These are phyloP conservation scores for Gracilaria gracilis DNA, from an alignment of 23 red algal species.

Conservation along the genomic window DNA sequence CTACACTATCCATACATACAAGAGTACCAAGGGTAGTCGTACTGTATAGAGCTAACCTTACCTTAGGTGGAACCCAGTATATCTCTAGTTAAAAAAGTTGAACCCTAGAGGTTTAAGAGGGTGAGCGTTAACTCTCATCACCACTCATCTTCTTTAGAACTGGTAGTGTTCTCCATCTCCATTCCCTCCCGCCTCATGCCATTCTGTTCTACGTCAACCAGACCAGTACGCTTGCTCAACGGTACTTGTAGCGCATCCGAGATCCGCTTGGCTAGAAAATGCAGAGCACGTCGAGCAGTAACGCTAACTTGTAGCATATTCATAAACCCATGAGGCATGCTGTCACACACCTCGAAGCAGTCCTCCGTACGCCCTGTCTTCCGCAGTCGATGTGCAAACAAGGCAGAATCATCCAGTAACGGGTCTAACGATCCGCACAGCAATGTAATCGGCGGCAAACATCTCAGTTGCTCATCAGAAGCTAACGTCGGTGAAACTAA, in stretches of 20 bases:
- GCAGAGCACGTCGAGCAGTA: constrained; percentile 47
- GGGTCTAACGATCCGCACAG: constrained; percentile 84
- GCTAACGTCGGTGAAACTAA: constrained; percentile 75
- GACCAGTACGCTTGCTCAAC: constrained; percentile 8
- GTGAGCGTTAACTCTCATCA: neutral
- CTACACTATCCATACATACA: too few species aligned
- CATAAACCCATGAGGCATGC: constrained; percentile 93
- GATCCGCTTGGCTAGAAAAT: constrained; percentile 48
- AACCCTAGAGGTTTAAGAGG: too few species aligned
- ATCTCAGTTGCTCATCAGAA: constrained; percentile 44
- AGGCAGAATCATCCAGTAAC: constrained; percentile 85
- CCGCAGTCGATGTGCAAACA: constrained; percentile 67
- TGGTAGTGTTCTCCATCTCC: neutral
- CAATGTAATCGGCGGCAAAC: constrained; percentile 66
- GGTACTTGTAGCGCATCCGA: constrained; percentile 13
- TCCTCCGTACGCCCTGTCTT: constrained; percentile 22
- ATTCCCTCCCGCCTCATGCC: neutral
- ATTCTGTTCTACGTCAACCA: neutral
- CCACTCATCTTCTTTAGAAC: too few species aligned
- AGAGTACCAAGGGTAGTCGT: too few species aligned
- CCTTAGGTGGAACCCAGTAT: too few species aligned
- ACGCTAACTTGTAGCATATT: constrained; percentile 81
- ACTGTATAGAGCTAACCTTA: too few species aligned
- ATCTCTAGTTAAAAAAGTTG: too few species aligned
- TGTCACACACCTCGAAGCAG: constrained; percentile 51